Evolutionary conservation across 1,139 yeast genomes (phyloP).

Genomic region (Diutina neorugosa): DNA sequence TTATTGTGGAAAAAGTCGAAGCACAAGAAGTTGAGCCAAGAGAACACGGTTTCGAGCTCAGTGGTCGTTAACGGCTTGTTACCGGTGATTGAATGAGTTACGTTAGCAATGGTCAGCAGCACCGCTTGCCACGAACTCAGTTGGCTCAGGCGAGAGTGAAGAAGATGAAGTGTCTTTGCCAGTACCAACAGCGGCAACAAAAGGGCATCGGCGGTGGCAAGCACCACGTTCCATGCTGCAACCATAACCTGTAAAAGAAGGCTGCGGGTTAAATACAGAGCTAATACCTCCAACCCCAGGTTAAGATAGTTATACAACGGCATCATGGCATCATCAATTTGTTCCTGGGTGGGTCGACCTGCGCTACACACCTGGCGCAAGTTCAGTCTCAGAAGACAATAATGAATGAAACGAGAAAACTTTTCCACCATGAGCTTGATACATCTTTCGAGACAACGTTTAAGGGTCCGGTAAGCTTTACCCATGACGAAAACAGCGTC

Average conservation of each 20-base stretch:
- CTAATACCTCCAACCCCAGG: conserved; percentile 54
- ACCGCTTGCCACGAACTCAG: conserved; percentile 34
- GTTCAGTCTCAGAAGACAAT: conserved; percentile 30
- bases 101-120: conserved; percentile 38
- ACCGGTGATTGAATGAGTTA: conserved; percentile 32
- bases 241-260: conserved; percentile 58
- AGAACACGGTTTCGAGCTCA: conserved; percentile 60
- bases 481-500: conserved; percentile 77
- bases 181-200: conserved; percentile 61
- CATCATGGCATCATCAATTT: conserved; percentile 54
- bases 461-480: conserved; percentile 53
- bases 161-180: conserved; percentile 2
- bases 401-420: conserved; percentile 29
- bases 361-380: conserved; percentile 43
- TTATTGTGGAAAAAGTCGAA: conserved; percentile 67
- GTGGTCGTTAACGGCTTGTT: conserved; percentile 43
- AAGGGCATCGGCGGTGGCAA: conserved; percentile 51
- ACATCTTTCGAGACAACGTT: conserved; percentile 51
- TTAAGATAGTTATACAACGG: conserved; percentile 71
- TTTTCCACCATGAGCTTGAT: conserved; percentile 58
- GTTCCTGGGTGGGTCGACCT: conserved; percentile 35
- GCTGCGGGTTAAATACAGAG: conserved; percentile 47
- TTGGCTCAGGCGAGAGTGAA: not conserved
- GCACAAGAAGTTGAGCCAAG: conserved; percentile 59
- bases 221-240: conserved; percentile 62